Evolutionary conservation across 495 filamentous ascomycete genomes (phyloP), one percentile per base, ranked within the genome.

Genomic region (Neurospora tetraspora): DNA sequence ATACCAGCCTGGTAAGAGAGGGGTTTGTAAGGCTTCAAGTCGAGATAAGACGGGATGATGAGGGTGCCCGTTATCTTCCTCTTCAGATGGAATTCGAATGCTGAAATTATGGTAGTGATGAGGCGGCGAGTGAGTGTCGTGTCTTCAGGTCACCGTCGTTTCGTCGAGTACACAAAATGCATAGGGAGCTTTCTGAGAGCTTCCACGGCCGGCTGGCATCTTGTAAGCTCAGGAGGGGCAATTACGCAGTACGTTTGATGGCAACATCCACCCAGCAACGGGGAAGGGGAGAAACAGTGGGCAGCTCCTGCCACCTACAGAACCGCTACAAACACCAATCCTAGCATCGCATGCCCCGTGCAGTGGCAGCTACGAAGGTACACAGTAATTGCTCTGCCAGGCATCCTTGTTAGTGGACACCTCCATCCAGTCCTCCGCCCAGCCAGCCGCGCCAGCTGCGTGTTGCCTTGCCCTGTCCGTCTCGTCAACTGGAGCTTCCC

Each of bases 361-460:
- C 70, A 69, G 59, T 18, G 53, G 34, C 59, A 65, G 53, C 53
- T 34, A 65, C 53, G 14, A 65, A 16, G 53, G 27, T 61, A 61
- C 53, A 31, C 53, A 65, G 53, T 38, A 40, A n/a, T 39, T 38
- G 38, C 43, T 31, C 71, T 69, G 69, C 68, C 71, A 40, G 70
- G 71, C 36, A 70, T 71, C 72, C 76, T 70, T 61, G 74, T 43
- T 71, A 12, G 39, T 59, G 72, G 69, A 71, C 74, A 65, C 37
- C 70, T 71, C 70, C 43, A 40, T 40, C 38, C 37, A 39, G 59
- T 69, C 59, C 59, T 42, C 45, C 68, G 39, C 37, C 74, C 71
- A 38, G 45, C 75, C 45, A 71, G 78, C 79, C 80, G 78, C 80
- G 80, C 79, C 80, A 82, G 78, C 80, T 79, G 78, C 75, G 80